phyloP scores from a whole-genome alignment of 2,329 filamentous ascomycete genomes.

The Myriosclerotinia scirpicola region DNA sequence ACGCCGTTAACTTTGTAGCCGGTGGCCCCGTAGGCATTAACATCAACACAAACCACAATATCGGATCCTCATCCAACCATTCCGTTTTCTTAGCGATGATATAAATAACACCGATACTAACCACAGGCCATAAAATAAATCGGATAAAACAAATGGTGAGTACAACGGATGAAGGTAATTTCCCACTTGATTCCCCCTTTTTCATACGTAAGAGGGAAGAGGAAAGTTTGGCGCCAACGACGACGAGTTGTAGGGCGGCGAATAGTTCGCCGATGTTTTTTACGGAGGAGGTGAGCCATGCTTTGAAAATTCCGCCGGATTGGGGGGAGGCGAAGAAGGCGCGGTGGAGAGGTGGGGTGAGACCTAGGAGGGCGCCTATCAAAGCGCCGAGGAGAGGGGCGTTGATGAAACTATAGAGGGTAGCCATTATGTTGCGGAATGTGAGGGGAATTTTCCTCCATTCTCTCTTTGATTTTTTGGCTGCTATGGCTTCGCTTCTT shows the following conservation, averaged over 20 bases:
- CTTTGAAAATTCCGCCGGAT: slow-evolving; percentile 63
- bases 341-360: slow-evolving; percentile 57
- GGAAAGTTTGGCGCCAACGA: slow-evolving; percentile 64
- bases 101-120: slow-evolving; percentile 57
- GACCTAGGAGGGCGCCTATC: slow-evolving; percentile 57
- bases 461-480: slow-evolving; percentile 7
- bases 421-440: slow-evolving; percentile 28
- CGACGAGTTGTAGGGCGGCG: slow-evolving; percentile 62
- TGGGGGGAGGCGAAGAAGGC: slow-evolving; percentile 59
- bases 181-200: slow-evolving; percentile 39
- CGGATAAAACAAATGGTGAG: slow-evolving; percentile 53
- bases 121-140: slow-evolving; percentile 60
- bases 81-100: slow-evolving; percentile 52
- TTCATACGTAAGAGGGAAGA: slow-evolving; percentile 51
- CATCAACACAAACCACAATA: slow-evolving; percentile 63
- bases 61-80: slow-evolving; percentile 56
- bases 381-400: slow-evolving; percentile 60
- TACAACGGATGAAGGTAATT: slow-evolving; percentile 51
- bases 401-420: slow-evolving; percentile 54
- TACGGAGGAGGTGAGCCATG: slow-evolving; percentile 63
- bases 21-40: slow-evolving; percentile 50
- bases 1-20: slow-evolving; percentile 49
- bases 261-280: slow-evolving; percentile 64
- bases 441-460: slow-evolving; percentile 31
- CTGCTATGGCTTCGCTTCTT: neutral